Conservation (phyloP, 208 protist species). For the Crithidia thermophila region DNA sequence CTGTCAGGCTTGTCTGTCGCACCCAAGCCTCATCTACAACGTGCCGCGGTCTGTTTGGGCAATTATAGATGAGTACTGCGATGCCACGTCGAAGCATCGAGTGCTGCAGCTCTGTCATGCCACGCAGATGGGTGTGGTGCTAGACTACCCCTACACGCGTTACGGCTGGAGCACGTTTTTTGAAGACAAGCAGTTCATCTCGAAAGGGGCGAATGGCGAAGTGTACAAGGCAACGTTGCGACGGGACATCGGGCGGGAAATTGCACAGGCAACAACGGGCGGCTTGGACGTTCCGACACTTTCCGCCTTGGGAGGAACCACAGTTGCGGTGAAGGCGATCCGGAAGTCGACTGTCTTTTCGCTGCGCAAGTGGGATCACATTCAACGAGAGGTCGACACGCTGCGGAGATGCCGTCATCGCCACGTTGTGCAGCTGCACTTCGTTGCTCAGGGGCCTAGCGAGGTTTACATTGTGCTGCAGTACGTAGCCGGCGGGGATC, state of each 20-base stretch:
- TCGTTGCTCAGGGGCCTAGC: slow-evolving; percentile 46
- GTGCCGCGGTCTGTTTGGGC: slow-evolving; percentile 35
- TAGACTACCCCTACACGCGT: slow-evolving; percentile 39
- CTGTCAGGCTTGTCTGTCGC: slow-evolving; percentile 31
- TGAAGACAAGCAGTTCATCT: slow-evolving; percentile 40
- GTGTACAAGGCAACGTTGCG: slow-evolving; percentile 42
- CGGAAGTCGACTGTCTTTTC: slow-evolving; percentile 58
- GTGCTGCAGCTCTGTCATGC: slow-evolving; percentile 47
- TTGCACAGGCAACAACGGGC: neutral
- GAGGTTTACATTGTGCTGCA: slow-evolving; percentile 61
- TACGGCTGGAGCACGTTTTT: slow-evolving; percentile 54
- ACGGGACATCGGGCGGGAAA: slow-evolving; percentile 18
- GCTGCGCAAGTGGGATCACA: slow-evolving; percentile 45
- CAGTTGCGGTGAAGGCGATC: slow-evolving; percentile 54
- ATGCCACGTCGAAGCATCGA: slow-evolving; percentile 25
- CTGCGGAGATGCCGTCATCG: slow-evolving; percentile 40
- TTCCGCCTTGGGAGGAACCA: slow-evolving; percentile 19
- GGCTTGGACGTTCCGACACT: slow-evolving; percentile 12
- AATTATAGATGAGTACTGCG: slow-evolving; percentile 43
- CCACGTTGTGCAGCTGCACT: slow-evolving; percentile 58
- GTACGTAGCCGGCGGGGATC: slow-evolving; percentile 46
- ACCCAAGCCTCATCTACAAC: slow-evolving; percentile 28
- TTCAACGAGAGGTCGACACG: slow-evolving; percentile 50
- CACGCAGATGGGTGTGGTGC: slow-evolving; percentile 47
- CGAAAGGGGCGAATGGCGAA: slow-evolving; percentile 49